Base-by-base conservation (phyloP, 148 eudicot species). In the Rheum nobile region DNA sequence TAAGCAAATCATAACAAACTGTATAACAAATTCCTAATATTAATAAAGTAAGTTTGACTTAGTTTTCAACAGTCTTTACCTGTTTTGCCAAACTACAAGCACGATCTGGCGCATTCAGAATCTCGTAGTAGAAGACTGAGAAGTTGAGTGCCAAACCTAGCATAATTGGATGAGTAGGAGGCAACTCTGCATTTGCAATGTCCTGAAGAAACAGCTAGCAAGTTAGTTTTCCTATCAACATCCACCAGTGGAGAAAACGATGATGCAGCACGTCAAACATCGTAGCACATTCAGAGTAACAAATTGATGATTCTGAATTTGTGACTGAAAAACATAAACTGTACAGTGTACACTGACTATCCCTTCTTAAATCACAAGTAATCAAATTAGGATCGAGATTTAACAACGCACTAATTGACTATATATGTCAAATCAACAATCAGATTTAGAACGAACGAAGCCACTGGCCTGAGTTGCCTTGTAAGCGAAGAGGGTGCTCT, bases 141-240 rank as follows among this genome's bases (percentile, higher is more conserved):
- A 88, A 85, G 83, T 88, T 88, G 55, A 88, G 88, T 17, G 88
- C 91, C 71, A 88, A 79, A 24, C 91, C 91, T 37, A 88, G 91
- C 5, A 89, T 71, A 75, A 88, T 88, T 1, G 91, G 91, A 71
- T 88, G 89, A 22, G 91, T 88, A 43, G 91, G 91, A 61, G 91
- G 83, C 71, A 88, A 77, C 52, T 85, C 89, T 12, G 81, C 78
- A 81, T 74, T 82, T 29, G 91, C 91, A 80, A 88, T 88, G 75
- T 88, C 91, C 89, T 88, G 77, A 74, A 63, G 31, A 70, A 26
- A 4, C 13, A 55, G 0, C 14, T 22, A 26, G 0, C 31, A 55
- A 55, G 13, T 55, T 55, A 55, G 32, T 26, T 26, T n/a, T 55
- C 31, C 65, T 55, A 19, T 50, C 48, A 19, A 6, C 24, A 48